These are phyloP conservation scores for Lophiostoma macrostomum DNA, from an alignment of 495 filamentous ascomycete species.

Conservation along the genomic window DNA sequence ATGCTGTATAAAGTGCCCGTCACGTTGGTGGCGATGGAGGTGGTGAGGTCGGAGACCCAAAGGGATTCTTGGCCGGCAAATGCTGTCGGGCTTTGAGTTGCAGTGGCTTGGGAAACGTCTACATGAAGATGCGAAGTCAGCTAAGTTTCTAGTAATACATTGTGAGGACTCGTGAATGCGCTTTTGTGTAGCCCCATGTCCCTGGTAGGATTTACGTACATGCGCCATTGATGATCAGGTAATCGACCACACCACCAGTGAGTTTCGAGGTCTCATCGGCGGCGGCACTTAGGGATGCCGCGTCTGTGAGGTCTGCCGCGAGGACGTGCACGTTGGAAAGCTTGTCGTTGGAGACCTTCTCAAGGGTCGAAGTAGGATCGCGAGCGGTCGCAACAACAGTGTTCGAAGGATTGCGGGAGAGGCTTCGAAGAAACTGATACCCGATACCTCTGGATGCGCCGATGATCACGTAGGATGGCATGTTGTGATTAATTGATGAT, in stretches of 20 bases:
- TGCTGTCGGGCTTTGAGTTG: slow-evolving; percentile 5
- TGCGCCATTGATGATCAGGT: slow-evolving; percentile 36
- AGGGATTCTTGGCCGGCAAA: slow-evolving; percentile 10
- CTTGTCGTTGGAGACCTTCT: slow-evolving; percentile 18
- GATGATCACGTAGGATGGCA: slow-evolving; percentile 25
- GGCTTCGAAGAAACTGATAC: slow-evolving; percentile 26
- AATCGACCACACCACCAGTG: slow-evolving; percentile 27
- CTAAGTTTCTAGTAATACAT: no score
- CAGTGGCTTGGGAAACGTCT: slow-evolving; percentile 8
- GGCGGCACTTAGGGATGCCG: slow-evolving; percentile 23
- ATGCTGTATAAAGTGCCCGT: slow-evolving; percentile 29
- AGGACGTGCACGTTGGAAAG: slow-evolving; percentile 32
- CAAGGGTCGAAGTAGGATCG: slow-evolving; percentile 4
- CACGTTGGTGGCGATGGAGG: slow-evolving; percentile 28
- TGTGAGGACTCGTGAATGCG: no score
- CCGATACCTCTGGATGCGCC: slow-evolving; percentile 29
- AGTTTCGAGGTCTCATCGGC: slow-evolving; percentile 19
- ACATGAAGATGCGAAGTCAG: no score
- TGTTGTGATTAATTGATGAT: no score
- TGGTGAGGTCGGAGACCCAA: slow-evolving; percentile 25
- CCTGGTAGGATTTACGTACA: no score
- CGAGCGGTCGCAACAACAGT: slow-evolving; percentile 21
- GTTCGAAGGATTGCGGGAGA: slow-evolving; percentile 20
- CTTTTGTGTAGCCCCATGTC: no score
- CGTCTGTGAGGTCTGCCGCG: slow-evolving; percentile 29